Base-by-base conservation (phyloP, 306 rosid species). In the Glycyrrhiza uralensis region DNA sequence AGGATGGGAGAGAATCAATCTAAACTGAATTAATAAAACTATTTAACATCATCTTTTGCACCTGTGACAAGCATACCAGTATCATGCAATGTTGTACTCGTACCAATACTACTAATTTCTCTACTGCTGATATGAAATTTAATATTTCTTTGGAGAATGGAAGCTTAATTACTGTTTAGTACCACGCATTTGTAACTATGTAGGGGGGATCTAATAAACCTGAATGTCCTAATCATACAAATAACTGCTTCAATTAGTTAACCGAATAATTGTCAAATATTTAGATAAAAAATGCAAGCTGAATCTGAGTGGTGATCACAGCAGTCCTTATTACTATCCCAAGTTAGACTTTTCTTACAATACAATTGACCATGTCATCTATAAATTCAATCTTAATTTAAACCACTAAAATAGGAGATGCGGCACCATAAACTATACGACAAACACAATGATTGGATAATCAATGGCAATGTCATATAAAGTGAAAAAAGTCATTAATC, bases 61-160 rank as follows among this genome's bases (percentile, higher is more conserved):
- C 42, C 20, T 52, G 15, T 75, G 65, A 71, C 46, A 66, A 41
- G 30, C 36, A 13, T 41, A 66, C 57, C 3, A 58, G 19, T 44
- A 18, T 24, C 45, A 57, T 47, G 41, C 66, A 56, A 79, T 63
- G 77, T 62, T 74, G 69, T 76, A 75, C 4, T 13, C 19, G 45
- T 11, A 69, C 44, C 33, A 68, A 46, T 69, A 55, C 72, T 51
- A 15, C 29, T 28, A 38, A 69, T 50, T 45, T 56, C 28, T 36
- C 44, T 59, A 56, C 51, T 2, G 35, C 51, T 47, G 35, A 50
- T 17, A 50, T 32, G 10, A 28, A 42, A 44, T 32, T 18, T 45
- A 60, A 39, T 14, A 14, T 63, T 15, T 45, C 32, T 44, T 41
- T 45, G 49, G 33, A 66, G 47, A 33, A 22, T 36, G 56, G 45